phyloP scores from a whole-genome alignment of 1,139 yeast species.

The Pneumocystis carinii region DNA sequence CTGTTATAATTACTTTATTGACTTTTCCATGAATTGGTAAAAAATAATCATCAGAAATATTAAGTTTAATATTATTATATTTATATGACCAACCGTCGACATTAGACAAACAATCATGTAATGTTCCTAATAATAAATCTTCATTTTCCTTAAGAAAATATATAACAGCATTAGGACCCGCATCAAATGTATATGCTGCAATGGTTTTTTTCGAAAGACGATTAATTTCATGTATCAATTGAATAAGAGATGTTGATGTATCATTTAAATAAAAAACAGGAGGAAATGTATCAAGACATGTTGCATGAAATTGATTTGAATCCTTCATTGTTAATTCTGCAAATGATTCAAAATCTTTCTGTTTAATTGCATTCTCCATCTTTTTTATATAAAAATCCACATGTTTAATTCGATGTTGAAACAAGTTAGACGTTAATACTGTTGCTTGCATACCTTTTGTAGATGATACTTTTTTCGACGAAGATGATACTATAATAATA shows the following conservation, averaged over 20 bases:
- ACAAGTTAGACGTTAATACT: slow-evolving; percentile 73
- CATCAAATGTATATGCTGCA: slow-evolving; percentile 95
- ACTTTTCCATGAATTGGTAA: slow-evolving; percentile 51
- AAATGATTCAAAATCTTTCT: slow-evolving; percentile 59
- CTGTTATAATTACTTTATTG: slow-evolving; percentile 64
- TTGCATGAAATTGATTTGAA: slow-evolving; percentile 94
- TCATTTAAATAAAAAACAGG: slow-evolving; percentile 94
- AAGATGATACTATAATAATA: slow-evolving; percentile 80
- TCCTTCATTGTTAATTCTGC: slow-evolving; percentile 90
- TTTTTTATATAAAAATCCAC: slow-evolving; percentile 73
- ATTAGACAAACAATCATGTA: slow-evolving; percentile 31
- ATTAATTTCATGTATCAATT: slow-evolving; percentile 66
- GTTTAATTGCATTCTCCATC: slow-evolving; percentile 63
- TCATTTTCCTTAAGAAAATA: slow-evolving; percentile 72
- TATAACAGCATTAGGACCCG: slow-evolving; percentile 96
- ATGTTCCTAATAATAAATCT: slow-evolving; percentile 33
- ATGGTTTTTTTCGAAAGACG: slow-evolving; percentile 42
- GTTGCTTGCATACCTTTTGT: slow-evolving; percentile 95
- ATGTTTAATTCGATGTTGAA: slow-evolving; percentile 54
- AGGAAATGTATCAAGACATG: slow-evolving; percentile 85
- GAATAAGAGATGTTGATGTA: slow-evolving; percentile 78
- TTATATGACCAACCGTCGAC: slow-evolving; percentile 53
- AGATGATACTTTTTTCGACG: slow-evolving; percentile 85
- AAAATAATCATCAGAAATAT: slow-evolving; percentile 31
- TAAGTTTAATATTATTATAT: slow-evolving; percentile 26